These are phyloP conservation scores for Ceratonia siliqua DNA, from an alignment of 306 rosid species.

Conservation along the genomic window DNA sequence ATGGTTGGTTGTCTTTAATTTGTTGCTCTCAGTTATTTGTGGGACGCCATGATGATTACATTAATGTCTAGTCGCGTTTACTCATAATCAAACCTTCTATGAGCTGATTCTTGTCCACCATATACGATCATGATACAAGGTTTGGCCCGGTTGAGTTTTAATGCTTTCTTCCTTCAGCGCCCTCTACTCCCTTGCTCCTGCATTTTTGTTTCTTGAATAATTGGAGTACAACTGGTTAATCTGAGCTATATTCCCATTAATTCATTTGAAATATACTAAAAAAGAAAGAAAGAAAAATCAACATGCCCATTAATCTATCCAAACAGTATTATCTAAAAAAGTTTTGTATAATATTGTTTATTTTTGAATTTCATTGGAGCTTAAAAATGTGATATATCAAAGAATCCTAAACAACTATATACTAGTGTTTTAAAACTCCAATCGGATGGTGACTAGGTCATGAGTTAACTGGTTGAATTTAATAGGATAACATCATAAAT, in stretches of 20 bases:
- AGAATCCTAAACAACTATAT: too few species aligned
- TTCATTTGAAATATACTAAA: too few species aligned
- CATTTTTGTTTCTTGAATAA: not conserved
- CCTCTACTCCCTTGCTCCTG: not conserved
- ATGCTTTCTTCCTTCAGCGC: not conserved
- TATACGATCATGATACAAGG: not conserved
- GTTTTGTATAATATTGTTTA: too few species aligned
- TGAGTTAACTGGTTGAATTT: too few species aligned
- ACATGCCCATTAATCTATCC: too few species aligned
- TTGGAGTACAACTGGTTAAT: not conserved
- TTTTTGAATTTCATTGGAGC: not conserved
- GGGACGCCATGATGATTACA: conserved; percentile 2
- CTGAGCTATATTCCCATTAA: too few species aligned
- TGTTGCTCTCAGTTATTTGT: conserved; percentile 31
- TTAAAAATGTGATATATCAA: not conserved
- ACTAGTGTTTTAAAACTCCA: too few species aligned
- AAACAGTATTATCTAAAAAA: not conserved
- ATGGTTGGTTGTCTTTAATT: conserved; percentile 37
- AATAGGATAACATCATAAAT: too few species aligned
- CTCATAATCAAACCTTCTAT: conserved; percentile 3
- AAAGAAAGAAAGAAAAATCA: too few species aligned
- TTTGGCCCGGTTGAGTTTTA: not conserved
- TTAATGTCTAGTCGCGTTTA: conserved; percentile 16
- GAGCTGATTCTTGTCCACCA: not conserved
- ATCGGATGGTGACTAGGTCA: too few species aligned